These are phyloP conservation scores for Geranium brycei DNA, from an alignment of 345 rosid species.

Conservation along the genomic window DNA sequence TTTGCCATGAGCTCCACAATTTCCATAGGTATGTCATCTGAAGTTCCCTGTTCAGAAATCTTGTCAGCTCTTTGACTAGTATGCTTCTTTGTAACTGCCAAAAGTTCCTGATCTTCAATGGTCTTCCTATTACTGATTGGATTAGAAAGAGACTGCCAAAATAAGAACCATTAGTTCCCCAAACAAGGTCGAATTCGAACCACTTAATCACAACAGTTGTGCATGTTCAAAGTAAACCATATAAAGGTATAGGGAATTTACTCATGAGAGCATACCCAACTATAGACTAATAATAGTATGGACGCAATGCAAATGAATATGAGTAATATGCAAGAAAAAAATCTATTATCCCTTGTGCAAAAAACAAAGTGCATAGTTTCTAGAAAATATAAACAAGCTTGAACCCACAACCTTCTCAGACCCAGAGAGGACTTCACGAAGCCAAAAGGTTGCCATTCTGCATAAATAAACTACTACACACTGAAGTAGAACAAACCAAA, in stretches of 20 bases:
- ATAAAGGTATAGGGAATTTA: not conserved
- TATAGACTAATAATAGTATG: not conserved
- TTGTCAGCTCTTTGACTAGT: conserved; percentile 27
- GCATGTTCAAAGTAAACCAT: not conserved
- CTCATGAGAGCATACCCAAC: conserved; percentile 3
- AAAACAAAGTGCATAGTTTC: too few relatives aligned
- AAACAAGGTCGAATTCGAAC: conserved; percentile 1
- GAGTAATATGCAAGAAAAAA: too few relatives aligned
- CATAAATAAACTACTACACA: conserved; percentile 3
- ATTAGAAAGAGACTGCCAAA: conserved; percentile 44
- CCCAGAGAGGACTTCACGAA: not conserved
- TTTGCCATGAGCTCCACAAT: conserved; percentile 91
- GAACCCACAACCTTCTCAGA: too few relatives aligned
- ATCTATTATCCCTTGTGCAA: too few relatives aligned
- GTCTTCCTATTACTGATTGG: conserved; percentile 31
- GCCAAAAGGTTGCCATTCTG: not conserved
- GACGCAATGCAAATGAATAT: not conserved
- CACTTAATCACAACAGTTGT: conserved; percentile 2
- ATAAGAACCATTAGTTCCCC: conserved; percentile 4
- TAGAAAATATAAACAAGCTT: too few relatives aligned
- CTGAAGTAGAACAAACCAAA: conserved; percentile 1
- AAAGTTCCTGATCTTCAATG: conserved; percentile 23
- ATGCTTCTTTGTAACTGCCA: conserved; percentile 20
- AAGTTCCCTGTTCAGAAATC: conserved; percentile 34
- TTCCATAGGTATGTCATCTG: conserved; percentile 88